Percentiles rank a stretch among this genome's conserved stretches.
These are phyloP conservation scores for Cytospora piceicola DNA, from an alignment of 2,329 filamentous ascomycete species.

Conservation along the genomic window DNA sequence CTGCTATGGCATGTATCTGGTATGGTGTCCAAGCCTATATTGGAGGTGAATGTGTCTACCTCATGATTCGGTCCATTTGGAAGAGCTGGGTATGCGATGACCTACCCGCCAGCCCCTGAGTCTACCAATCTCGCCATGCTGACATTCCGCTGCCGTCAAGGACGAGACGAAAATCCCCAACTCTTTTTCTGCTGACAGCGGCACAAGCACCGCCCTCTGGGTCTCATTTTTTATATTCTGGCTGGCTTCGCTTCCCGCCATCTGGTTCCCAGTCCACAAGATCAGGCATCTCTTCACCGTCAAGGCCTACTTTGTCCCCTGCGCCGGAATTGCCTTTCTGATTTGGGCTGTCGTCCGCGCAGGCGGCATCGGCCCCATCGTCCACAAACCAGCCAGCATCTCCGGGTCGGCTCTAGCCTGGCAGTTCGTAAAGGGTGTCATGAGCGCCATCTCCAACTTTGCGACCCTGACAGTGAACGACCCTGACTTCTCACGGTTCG, in stretches of 20 bases:
- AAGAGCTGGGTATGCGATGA: slow-evolving; percentile 60
- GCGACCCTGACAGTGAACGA: slow-evolving; percentile 83
- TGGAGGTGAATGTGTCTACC: slow-evolving; percentile 79
- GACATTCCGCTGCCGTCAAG: slow-evolving; percentile 35
- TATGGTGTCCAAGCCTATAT: slow-evolving; percentile 87
- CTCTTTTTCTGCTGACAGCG: slow-evolving; percentile 64
- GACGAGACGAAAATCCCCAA: slow-evolving; percentile 65
- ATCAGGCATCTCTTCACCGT: slow-evolving; percentile 89
- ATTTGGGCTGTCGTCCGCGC: slow-evolving; percentile 85
- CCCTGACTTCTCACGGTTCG: slow-evolving; percentile 85
- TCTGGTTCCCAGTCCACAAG: slow-evolving; percentile 89
- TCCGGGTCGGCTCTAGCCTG: slow-evolving; percentile 74
- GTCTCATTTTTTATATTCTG: slow-evolving; percentile 88
- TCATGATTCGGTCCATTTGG: slow-evolving; percentile 91
- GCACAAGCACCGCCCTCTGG: slow-evolving; percentile 75
- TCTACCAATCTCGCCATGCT: slow-evolving; percentile 5
- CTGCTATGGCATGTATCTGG: slow-evolving; percentile 87
- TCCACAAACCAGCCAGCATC: slow-evolving; percentile 66
- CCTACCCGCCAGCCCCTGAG: not conserved
- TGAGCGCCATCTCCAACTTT: slow-evolving; percentile 90
- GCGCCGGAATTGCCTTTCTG: slow-evolving; percentile 83
- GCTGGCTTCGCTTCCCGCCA: slow-evolving; percentile 76
- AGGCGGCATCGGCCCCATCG: slow-evolving; percentile 80
- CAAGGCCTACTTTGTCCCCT: slow-evolving; percentile 83
- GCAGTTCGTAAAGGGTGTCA: slow-evolving; percentile 83